Evolutionary conservation across 2,329 filamentous ascomycete genomes (phyloP), one percentile per base, ranked within the genome.

Genomic region (Nemania abortiva): DNA sequence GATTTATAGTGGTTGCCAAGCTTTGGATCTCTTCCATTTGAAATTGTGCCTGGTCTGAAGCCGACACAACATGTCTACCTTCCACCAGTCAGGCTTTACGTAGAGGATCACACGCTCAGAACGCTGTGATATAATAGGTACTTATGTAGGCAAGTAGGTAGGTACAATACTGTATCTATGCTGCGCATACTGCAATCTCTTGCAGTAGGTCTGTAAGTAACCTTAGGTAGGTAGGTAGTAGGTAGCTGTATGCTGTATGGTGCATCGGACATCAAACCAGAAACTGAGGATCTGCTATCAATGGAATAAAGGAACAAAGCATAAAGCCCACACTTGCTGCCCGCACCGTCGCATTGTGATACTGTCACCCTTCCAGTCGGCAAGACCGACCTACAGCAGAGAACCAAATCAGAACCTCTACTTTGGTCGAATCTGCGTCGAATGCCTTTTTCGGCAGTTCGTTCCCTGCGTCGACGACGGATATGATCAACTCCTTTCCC

Each of bases 321-420:
- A 55, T 22, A 20, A 34, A 37, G 18, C 15, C 52, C 15, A 24
- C 39, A 20, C 42, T 47, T 47, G 1, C 42, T 37, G 42, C 55
- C 42, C 47, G 58, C 53, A 52, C 53, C 53, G 66, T 61, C 50
- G 49, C 63, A 71, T 66, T 59, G 42, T 52, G 31, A 42, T 37
- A 37, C 29, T 31, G 24, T 49, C 58, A 63, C 54, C 65, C 54
- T 65, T 59, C 63, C 62, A 70, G 62, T 63, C 54, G 49, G 61
- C 53, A 60, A 47, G 29, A 60, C 55, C 34, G 27, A 60, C 37
- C 15, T 52, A 53, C 53, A 45, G 45, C 45, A 58, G 34, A 58
- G 27, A 57, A 49, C 31, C 61, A 60, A 70, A 61, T 55, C 56
- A 63, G 37, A 54, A 27, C 54, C 55, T 61, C 57, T 50, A n/a